phyloP scores from a whole-genome alignment of 805 yeast species.

The Metschnikowia dekortorum region DNA sequence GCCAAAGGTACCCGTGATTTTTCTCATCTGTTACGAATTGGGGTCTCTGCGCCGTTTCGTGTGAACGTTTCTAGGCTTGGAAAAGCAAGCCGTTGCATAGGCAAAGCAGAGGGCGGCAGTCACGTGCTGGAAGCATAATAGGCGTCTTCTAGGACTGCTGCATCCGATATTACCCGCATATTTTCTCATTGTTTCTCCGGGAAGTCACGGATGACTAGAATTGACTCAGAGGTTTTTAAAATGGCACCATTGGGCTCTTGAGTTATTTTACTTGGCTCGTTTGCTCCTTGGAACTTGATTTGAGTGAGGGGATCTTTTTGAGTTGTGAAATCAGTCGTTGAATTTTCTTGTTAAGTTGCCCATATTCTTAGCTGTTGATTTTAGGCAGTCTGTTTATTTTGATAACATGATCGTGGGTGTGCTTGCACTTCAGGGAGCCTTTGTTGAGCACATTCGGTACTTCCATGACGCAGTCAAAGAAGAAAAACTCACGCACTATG shows the following conservation, averaged over 20 bases:
- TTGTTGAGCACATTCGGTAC: slow-evolving; percentile 56
- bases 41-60: too few relatives aligned
- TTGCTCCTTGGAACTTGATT: background rate
- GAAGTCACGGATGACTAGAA: background rate
- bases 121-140: background rate
- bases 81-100: background rate
- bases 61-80: background rate
- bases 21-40: background rate
- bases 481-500: slow-evolving; percentile 11
- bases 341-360: background rate
- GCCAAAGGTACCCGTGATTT: background rate
- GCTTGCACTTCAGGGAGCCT: slow-evolving; percentile 77
- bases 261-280: background rate
- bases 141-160: background rate
- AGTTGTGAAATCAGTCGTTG: background rate
- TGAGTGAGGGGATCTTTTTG: background rate
- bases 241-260: background rate
- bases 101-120: background rate
- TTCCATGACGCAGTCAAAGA: slow-evolving; percentile 10
- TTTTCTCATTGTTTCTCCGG: background rate
- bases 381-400: background rate
- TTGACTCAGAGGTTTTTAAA: background rate
- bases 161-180: background rate
- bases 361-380: background rate
- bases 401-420: slow-evolving; percentile 48